Evolutionary conservation across 2,329 filamentous ascomycete genomes (phyloP).

Genomic region (Phialophora macrospora): DNA sequence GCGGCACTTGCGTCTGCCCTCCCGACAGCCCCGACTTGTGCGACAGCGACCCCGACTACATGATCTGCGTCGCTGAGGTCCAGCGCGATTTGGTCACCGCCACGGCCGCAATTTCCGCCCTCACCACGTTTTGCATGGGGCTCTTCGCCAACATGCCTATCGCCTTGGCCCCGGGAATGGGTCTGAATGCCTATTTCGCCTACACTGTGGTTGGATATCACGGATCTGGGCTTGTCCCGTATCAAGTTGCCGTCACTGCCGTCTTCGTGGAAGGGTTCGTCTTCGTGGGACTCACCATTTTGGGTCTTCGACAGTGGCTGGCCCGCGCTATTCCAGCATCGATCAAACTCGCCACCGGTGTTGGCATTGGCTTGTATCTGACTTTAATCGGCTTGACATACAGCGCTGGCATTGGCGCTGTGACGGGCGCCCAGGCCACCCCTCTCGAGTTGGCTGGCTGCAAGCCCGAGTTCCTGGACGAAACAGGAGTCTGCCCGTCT

Average conservation of each 20-base stretch:
- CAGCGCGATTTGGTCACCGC: slow-evolving; percentile 82
- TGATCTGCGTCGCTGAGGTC: slow-evolving; percentile 58
- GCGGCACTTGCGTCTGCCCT: slow-evolving; percentile 76
- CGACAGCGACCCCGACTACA: slow-evolving; percentile 53
- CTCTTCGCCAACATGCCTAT: slow-evolving; percentile 80
- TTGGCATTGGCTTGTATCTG: slow-evolving; percentile 83
- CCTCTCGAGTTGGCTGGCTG: slow-evolving; percentile 80
- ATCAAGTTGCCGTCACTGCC: slow-evolving; percentile 76
- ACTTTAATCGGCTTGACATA: slow-evolving; percentile 71
- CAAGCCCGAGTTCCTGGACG: slow-evolving; percentile 52
- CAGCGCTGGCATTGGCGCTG: slow-evolving; percentile 77
- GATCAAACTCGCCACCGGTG: slow-evolving; percentile 85
- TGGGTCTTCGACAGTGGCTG: slow-evolving; percentile 86
- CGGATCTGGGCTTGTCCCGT: slow-evolving; percentile 74
- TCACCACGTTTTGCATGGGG: slow-evolving; percentile 83
- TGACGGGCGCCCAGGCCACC: slow-evolving; percentile 70
- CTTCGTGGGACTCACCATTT: slow-evolving; percentile 77
- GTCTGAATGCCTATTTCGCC: slow-evolving; percentile 84
- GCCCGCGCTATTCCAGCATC: slow-evolving; percentile 80
- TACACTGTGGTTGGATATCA: slow-evolving; percentile 80
- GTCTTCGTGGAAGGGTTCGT: slow-evolving; percentile 89
- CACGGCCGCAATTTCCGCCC: slow-evolving; percentile 78
- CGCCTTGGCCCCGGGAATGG: slow-evolving; percentile 75
- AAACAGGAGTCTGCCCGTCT: slow-evolving; percentile 64
- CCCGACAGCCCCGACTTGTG: slow-evolving; percentile 54